Conservation (phyloP, 2,329 filamentous ascomycete species). For the Grosmannia clavigera region DNA sequence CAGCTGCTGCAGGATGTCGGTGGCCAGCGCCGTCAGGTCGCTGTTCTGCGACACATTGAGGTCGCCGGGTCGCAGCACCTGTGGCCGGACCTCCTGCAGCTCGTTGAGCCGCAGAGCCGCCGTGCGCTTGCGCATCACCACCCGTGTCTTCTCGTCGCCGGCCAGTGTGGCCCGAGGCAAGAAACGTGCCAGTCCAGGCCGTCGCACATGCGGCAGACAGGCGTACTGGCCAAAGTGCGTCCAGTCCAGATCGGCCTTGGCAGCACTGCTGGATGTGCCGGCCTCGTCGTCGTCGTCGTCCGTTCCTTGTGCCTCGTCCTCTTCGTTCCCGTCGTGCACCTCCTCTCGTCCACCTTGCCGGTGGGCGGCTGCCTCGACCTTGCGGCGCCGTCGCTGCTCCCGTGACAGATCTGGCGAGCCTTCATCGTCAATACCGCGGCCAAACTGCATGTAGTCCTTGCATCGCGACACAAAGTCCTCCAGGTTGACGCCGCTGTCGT, state of each 20-base stretch:
- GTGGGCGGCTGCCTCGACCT: constrained; percentile 25
- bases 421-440: constrained; percentile 40
- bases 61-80: constrained; percentile 64
- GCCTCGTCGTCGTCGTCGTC: constrained; percentile 44
- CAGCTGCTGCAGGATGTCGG: constrained; percentile 54
- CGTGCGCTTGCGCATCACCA: constrained; percentile 51
- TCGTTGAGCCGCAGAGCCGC: constrained; percentile 58
- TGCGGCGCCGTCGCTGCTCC: constrained; percentile 34
- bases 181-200: constrained; percentile 71
- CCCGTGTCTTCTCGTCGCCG: constrained; percentile 63
- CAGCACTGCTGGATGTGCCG: constrained; percentile 50
- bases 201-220: constrained; percentile 57
- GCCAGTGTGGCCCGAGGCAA: constrained; percentile 62
- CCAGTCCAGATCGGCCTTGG: constrained; percentile 77
- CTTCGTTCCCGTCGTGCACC: constrained; percentile 46
- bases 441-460: constrained; percentile 72
- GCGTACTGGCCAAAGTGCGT: constrained; percentile 66
- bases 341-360: constrained; percentile 24
- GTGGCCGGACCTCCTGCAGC: constrained; percentile 59
- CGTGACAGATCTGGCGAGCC: constrained; percentile 37
- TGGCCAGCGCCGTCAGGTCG: constrained; percentile 66
- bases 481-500: constrained; percentile 65
- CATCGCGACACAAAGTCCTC: constrained; percentile 89
- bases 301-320: not conserved
- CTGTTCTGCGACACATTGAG: constrained; percentile 65